A percentile compares a stretch with the other conserved stretches of the same genome.
Conservation (phyloP, 2,329 filamentous ascomycete genomes). For the Phyllosticta capitalensis region DNA sequence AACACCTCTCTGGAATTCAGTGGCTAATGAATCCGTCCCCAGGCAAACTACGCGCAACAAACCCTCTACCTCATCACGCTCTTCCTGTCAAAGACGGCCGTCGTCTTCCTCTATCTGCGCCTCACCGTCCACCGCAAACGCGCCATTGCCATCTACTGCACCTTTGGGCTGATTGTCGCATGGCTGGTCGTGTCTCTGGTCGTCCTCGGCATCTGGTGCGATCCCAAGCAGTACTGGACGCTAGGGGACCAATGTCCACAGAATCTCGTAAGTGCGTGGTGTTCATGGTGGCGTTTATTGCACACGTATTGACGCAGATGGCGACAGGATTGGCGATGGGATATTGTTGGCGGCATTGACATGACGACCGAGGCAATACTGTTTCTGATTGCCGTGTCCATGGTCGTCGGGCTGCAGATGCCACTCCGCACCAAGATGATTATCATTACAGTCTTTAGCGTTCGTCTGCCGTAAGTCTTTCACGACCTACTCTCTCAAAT, state of each 20-base stretch:
- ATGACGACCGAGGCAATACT: conserved; percentile 21
- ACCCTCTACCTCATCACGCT: conserved; percentile 23
- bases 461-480: conserved; percentile 18
- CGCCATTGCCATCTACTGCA: conserved; percentile 15
- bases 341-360: conserved; percentile 20
- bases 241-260: conserved; percentile 14
- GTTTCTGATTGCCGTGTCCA: conserved; percentile 13
- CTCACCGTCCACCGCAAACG: conserved; percentile 19
- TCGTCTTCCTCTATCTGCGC: conserved; percentile 22
- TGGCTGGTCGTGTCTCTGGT: conserved; percentile 20
- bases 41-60: conserved; percentile 23
- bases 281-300: not conserved
- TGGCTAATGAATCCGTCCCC: not conserved
- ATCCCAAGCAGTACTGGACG: conserved; percentile 16
- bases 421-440: conserved; percentile 17
- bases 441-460: conserved; percentile 22
- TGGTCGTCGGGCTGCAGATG: conserved; percentile 21
- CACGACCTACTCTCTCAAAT: not conserved
- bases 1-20: too few relatives aligned
- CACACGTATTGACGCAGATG: not conserved
- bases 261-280: conserved; percentile 16
- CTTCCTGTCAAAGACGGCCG: conserved; percentile 21
- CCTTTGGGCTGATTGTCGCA: conserved; percentile 15
- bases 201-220: conserved; percentile 21
- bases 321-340: conserved; percentile 21